phyloP scores from a whole-genome alignment of 2,329 filamentous ascomycete species.

The Ambrosiella beaveri region DNA sequence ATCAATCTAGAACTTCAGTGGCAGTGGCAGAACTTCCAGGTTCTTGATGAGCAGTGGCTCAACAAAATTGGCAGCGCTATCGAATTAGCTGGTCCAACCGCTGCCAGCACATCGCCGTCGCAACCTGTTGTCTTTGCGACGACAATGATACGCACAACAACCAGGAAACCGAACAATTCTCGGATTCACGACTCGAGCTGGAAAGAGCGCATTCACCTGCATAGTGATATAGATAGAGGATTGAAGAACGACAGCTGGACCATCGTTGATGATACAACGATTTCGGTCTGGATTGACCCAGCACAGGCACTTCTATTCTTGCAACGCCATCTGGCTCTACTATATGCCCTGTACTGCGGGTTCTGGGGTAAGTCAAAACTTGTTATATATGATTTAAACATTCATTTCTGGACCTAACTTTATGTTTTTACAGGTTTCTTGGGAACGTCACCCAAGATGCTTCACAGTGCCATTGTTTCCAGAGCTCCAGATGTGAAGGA shows the following conservation, averaged over 20 bases:
- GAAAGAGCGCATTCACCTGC: background rate
- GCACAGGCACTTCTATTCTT: background rate
- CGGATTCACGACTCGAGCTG: background rate
- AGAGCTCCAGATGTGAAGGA: background rate
- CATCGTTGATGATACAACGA: background rate
- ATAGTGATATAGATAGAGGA: background rate
- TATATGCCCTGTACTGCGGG: background rate
- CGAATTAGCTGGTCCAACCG: background rate
- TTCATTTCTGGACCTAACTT: background rate
- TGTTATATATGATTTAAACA: background rate
- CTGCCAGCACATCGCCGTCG: background rate
- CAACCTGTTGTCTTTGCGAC: background rate
- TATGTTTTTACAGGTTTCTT: background rate
- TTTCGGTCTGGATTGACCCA: background rate
- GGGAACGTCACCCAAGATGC: background rate
- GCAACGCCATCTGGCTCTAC: background rate
- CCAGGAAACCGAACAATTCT: background rate
- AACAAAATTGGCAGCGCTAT: slow-evolving; percentile 7
- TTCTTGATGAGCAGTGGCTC: slow-evolving; percentile 10
- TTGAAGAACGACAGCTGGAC: background rate
- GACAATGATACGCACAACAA: background rate
- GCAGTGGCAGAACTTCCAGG: slow-evolving; percentile 9
- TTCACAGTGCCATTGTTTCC: background rate
- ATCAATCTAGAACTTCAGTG: slow-evolving; percentile 8
- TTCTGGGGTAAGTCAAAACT: background rate